Evolutionary conservation across 768 basidiomycete genomes (phyloP).

Genomic region (Stropharia rugosoannulata): DNA sequence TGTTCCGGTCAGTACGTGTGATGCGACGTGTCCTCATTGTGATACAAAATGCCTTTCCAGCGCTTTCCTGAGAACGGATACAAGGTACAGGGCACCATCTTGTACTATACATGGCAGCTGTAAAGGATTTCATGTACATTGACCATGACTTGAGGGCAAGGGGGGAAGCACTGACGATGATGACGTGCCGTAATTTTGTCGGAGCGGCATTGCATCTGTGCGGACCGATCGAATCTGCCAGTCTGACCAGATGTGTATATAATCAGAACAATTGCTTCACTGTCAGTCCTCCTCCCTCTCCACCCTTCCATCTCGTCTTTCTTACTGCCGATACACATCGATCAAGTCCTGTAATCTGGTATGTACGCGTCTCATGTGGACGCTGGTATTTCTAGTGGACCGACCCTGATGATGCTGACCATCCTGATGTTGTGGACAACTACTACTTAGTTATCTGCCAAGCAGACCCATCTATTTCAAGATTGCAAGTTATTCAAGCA

Average conservation of each 20-base stretch:
- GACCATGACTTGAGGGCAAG: neutral
- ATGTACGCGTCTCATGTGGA: neutral
- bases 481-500: too few relatives aligned
- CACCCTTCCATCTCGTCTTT: neutral
- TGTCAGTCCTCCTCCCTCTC: neutral
- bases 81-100: neutral
- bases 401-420: neutral
- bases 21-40: neutral
- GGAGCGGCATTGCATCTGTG: neutral
- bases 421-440: neutral
- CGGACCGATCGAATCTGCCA: slow-evolving; percentile 5
- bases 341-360: neutral
- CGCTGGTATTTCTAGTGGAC: neutral
- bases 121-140: neutral
- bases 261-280: neutral
- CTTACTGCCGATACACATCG: neutral
- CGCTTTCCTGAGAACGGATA: neutral
- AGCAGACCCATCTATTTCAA: neutral
- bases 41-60: neutral
- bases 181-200: slow-evolving; percentile 4
- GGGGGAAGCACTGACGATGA: neutral
- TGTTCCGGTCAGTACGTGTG: slow-evolving; percentile 1
- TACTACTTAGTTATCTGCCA: neutral
- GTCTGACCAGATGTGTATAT: neutral
- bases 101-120: neutral